Evolutionary conservation across 2,329 filamentous ascomycete species (phyloP).

Genomic region (Exophiala dermatitidis): DNA sequence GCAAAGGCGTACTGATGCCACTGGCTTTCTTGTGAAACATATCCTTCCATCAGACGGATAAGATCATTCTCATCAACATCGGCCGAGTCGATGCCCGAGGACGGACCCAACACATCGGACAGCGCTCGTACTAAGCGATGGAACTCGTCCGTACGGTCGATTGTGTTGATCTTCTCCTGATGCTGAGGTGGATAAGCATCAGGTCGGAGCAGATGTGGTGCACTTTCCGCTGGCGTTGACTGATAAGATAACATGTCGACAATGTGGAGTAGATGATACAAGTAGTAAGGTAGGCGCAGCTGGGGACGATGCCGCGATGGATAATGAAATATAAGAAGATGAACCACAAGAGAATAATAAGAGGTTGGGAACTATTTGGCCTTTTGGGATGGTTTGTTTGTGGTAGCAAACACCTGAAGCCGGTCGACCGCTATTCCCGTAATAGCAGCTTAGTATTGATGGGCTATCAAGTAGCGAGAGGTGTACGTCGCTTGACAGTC

Average conservation of each 20-base stretch:
- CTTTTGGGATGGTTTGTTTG: too few species aligned
- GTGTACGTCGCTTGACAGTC: background rate
- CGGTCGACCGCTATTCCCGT: too few species aligned
- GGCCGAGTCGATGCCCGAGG: constrained; percentile 71
- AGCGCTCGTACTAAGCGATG: constrained; percentile 66
- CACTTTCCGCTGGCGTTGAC: background rate
- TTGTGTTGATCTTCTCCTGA: constrained; percentile 3
- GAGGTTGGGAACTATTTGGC: too few species aligned
- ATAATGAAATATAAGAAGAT: background rate
- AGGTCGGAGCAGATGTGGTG: background rate
- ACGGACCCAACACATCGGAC: constrained; percentile 66
- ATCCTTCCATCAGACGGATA: constrained; percentile 64
- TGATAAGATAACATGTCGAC: constrained; percentile 13
- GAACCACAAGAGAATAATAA: background rate
- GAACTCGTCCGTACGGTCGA: constrained; percentile 41
- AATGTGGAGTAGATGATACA: too few species aligned
- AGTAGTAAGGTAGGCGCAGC: too few species aligned
- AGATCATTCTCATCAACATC: constrained; percentile 71
- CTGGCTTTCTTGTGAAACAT: constrained; percentile 60
- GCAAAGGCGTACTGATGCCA: constrained; percentile 70
- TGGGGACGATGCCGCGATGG: background rate
- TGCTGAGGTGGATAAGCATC: constrained; percentile 10
- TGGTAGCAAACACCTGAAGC: too few species aligned
- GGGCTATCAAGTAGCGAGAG: background rate
- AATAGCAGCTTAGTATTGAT: too few species aligned